Conservation (phyloP, 768 basidiomycete genomes). For the Leccinum uliginosum region DNA sequence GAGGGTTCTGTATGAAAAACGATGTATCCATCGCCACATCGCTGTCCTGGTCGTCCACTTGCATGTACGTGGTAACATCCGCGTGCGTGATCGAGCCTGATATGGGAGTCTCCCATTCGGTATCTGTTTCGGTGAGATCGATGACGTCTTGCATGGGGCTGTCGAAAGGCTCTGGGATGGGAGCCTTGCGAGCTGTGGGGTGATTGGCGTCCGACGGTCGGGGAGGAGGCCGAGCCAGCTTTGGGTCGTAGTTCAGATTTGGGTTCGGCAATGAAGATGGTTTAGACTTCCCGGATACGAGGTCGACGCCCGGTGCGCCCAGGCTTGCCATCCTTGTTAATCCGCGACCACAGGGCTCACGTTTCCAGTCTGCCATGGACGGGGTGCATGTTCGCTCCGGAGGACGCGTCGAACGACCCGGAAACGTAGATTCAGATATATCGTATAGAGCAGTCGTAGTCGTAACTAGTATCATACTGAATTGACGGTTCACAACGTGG, state of each 20-base stretch:
- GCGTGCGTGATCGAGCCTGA: background rate
- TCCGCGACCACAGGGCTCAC: slow-evolving; percentile 1
- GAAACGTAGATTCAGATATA: slow-evolving; percentile 23
- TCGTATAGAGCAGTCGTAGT: slow-evolving; percentile 4
- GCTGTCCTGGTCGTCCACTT: slow-evolving; percentile 14
- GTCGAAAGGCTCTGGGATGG: background rate
- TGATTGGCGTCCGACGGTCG: background rate
- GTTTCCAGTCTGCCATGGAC: background rate
- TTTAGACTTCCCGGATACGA: slow-evolving; percentile 11
- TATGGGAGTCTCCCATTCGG: slow-evolving; percentile 9
- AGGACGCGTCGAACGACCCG: background rate
- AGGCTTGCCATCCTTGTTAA: slow-evolving; percentile 8
- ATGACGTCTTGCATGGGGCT: slow-evolving; percentile 13
- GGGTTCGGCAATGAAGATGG: slow-evolving; percentile 8
- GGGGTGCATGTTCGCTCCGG: background rate
- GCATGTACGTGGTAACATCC: slow-evolving; percentile 10
- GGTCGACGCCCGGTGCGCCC: background rate
- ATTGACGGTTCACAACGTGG: background rate
- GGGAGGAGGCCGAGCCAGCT: background rate
- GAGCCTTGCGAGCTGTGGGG: background rate
- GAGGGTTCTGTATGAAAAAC: slow-evolving; percentile 6
- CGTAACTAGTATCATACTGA: background rate
- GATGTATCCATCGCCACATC: slow-evolving; percentile 17
- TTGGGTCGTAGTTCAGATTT: slow-evolving; percentile 9
- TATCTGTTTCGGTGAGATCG: slow-evolving; percentile 21